A percentile compares a stretch with the other conserved stretches of the same genome.
These are phyloP conservation scores for Torulaspora franciscae DNA, from an alignment of 805 yeast genomes.

Conservation along the genomic window DNA sequence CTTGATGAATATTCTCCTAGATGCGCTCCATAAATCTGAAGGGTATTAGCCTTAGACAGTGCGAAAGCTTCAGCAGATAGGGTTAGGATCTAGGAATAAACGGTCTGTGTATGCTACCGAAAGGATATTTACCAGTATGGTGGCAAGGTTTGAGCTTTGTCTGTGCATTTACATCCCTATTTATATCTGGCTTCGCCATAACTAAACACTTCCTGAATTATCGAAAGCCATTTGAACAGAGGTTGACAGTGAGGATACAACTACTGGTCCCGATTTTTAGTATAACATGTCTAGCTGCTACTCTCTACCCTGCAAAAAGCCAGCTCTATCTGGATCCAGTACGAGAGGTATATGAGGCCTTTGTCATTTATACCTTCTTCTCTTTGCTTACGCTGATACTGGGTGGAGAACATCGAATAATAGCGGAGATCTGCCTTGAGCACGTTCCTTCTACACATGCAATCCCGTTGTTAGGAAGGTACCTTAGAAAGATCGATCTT, in stretches of 20 bases:
- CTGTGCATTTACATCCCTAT: slow-evolving; percentile 32
- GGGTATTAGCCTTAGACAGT: neutral
- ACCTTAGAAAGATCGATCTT: slow-evolving; percentile 62
- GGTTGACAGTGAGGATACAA: slow-evolving; percentile 77
- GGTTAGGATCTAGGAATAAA: no score
- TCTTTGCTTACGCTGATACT: slow-evolving; percentile 72
- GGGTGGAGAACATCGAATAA: slow-evolving; percentile 88
- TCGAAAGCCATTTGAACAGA: slow-evolving; percentile 82
- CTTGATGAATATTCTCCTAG: neutral
- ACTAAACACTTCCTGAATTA: slow-evolving; percentile 61
- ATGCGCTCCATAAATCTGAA: neutral
- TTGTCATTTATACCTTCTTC: slow-evolving; percentile 91
- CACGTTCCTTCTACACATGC: slow-evolving; percentile 65
- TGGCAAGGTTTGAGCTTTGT: slow-evolving; percentile 25
- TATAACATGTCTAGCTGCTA: slow-evolving; percentile 56
- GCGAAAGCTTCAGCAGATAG: neutral
- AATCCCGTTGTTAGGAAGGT: slow-evolving; percentile 44
- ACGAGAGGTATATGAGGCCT: slow-evolving; percentile 90
- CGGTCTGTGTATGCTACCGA: slow-evolving; percentile 6
- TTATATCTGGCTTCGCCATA: slow-evolving; percentile 45
- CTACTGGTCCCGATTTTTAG: slow-evolving; percentile 80
- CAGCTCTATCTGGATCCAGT: slow-evolving; percentile 57
- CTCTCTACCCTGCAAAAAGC: slow-evolving; percentile 45
- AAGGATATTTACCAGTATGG: slow-evolving; percentile 23
- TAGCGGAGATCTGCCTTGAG: slow-evolving; percentile 59